Conservation (phyloP, 2,329 filamentous ascomycete species). For the Fusarium sp. region DNA sequence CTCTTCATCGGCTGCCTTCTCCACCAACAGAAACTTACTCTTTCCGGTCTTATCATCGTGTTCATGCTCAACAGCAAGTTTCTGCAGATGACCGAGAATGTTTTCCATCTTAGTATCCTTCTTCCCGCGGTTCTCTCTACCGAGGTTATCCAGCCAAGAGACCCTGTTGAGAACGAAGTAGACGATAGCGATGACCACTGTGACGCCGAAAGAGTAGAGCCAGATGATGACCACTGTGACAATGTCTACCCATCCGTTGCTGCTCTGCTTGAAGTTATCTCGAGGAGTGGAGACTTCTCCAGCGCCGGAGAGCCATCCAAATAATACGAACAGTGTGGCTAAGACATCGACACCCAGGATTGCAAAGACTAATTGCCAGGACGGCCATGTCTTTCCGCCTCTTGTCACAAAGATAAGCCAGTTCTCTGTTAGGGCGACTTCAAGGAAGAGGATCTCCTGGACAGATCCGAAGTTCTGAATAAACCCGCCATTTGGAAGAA, state of each 20-base stretch:
- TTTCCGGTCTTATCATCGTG: slow-evolving; percentile 34
- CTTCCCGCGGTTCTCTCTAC: slow-evolving; percentile 25
- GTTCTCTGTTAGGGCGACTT: slow-evolving; percentile 33
- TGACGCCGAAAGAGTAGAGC: slow-evolving; percentile 32
- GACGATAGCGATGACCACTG: slow-evolving; percentile 28
- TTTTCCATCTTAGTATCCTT: slow-evolving; percentile 35
- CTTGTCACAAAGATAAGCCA: slow-evolving; percentile 36
- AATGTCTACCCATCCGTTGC: slow-evolving; percentile 29
- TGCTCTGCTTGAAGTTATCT: slow-evolving; percentile 25
- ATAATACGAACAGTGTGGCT: slow-evolving; percentile 9
- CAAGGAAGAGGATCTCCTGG: slow-evolving; percentile 26
- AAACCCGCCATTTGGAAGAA: neutral
- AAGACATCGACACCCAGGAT: slow-evolving; percentile 19
- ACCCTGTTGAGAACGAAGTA: slow-evolving; percentile 36
- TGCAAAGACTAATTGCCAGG: slow-evolving; percentile 30
- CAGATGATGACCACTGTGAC: slow-evolving; percentile 30
- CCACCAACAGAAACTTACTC: slow-evolving; percentile 15
- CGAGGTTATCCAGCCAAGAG: slow-evolving; percentile 27
- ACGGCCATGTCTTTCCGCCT: slow-evolving; percentile 34
- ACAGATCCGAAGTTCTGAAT: slow-evolving; percentile 26
- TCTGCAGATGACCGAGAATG: slow-evolving; percentile 26
- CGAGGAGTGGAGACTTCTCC: slow-evolving; percentile 6
- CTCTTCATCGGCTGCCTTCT: slow-evolving; percentile 28
- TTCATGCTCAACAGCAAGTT: slow-evolving; percentile 34
- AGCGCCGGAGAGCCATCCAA: slow-evolving; percentile 19